Evolutionary conservation across 352 stramenopile genomes (phyloP).

Genomic region (Phytophthora litchii): DNA sequence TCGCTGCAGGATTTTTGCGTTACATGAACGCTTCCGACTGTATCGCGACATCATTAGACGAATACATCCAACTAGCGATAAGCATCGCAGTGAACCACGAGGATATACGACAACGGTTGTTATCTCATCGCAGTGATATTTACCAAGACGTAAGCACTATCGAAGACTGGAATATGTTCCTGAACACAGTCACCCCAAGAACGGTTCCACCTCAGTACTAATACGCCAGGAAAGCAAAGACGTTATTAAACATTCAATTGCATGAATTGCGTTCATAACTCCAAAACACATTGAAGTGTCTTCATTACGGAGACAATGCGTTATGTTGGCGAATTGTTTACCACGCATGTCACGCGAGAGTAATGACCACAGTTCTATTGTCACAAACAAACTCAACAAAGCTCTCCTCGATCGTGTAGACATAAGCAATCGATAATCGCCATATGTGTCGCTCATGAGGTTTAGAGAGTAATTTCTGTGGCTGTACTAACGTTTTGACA

Average conservation of each 20-base stretch:
- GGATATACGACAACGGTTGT: constrained; percentile 24
- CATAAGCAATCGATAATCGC: too few relatives aligned
- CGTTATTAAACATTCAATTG: too few relatives aligned
- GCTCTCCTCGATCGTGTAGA: not conserved
- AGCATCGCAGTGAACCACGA: constrained; percentile 36
- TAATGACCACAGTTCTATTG: too few relatives aligned
- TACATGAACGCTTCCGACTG: constrained; percentile 55
- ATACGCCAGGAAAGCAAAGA: too few relatives aligned
- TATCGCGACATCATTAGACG: constrained; percentile 43
- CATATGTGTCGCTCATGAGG: too few relatives aligned
- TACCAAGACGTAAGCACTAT: constrained; percentile 33
- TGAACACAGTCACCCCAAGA: constrained; percentile 20
- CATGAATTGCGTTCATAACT: too few relatives aligned
- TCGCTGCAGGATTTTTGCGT: constrained; percentile 65
- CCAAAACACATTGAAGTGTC: too few relatives aligned
- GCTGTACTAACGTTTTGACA: not conserved
- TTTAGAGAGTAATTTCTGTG: not conserved
- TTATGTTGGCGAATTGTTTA: too few relatives aligned
- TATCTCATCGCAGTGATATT: constrained; percentile 28
- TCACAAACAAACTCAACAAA: not conserved
- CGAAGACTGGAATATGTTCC: constrained; percentile 48
- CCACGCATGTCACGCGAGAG: too few relatives aligned
- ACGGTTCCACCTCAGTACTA: too few relatives aligned
- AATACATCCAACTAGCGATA: constrained; percentile 48
- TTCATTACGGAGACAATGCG: too few relatives aligned